Evolutionary conservation across 371 early-diverging fungal genomes (phyloP), one percentile per base, ranked within the genome.

Genomic region (Haplosporangium sp.): DNA sequence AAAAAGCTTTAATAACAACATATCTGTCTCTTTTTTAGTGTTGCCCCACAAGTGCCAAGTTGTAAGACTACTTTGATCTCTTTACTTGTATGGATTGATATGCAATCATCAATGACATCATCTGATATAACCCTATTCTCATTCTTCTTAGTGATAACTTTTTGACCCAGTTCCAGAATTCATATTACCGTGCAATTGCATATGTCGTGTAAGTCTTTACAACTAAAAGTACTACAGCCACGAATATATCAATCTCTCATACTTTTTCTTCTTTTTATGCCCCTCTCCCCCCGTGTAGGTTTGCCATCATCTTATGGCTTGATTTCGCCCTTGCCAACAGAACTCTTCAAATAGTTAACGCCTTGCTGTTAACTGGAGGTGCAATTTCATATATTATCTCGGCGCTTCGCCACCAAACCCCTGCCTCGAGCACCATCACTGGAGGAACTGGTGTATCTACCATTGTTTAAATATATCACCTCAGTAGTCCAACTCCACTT

Each of bases 361-460:
- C 69, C 9, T 39, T 72, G 61, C 17, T 69, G 53, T 61, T 72
- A 57, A 72, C 72, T 44, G 45, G 37, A 4, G 72, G 52, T 4
- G 71, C 69, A 6, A 57, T 50, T 19, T 71, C 77, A 0, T 77
- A 77, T 60, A 27, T 17, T 6, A 61, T 77, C 39, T 67, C 77
- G 2, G 72, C 77, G 9, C 3, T 59, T 35, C 77, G 77, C 19
- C 55, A 72, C 44, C 77, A 77, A 56, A 72, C 77, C 13, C 72
- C 72, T 11, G 72, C 77, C 42, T 71, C 71, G 6, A 77, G 77
- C 62, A 61, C 77, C 52, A 63, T 77, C 52, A 77, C 77, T 6
- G 77, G 77, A 71, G 77, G 77, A 1, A 42, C 72, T 9, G 77
- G 77, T 39, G 77, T 77, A 4, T 77, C 77, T 7, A 77, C 77